These are phyloP conservation scores for Phialophora verrucosa DNA, from an alignment of 2,329 filamentous ascomycete species.

Conservation along the genomic window DNA sequence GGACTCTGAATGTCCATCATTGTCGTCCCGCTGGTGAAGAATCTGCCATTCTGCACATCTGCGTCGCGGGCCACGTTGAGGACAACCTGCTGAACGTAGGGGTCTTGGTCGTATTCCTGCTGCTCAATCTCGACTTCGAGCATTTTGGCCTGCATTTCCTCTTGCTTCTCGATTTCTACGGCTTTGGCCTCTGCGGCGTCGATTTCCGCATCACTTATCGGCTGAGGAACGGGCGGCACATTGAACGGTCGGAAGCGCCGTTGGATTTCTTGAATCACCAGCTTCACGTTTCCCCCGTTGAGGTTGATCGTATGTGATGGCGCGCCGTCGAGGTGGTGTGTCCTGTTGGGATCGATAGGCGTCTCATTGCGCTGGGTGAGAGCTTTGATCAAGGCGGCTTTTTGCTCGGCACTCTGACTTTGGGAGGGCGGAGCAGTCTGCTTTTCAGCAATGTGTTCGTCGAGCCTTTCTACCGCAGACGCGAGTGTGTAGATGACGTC, in stretches of 20 bases:
- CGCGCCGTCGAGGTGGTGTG: constrained; percentile 51
- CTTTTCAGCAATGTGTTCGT: constrained; percentile 43
- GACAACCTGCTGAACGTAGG: constrained; percentile 51
- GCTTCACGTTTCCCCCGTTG: constrained; percentile 60
- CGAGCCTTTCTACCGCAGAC: constrained; percentile 53
- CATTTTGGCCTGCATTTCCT: constrained; percentile 43
- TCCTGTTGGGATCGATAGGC: constrained; percentile 42
- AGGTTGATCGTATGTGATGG: constrained; percentile 49
- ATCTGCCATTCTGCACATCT: constrained; percentile 58
- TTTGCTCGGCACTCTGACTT: constrained; percentile 56
- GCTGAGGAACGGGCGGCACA: constrained; percentile 78
- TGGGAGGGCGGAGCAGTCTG: constrained; percentile 64
- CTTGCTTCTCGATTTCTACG: constrained; percentile 42
- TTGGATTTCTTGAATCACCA: constrained; percentile 71
- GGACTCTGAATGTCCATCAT: constrained; percentile 30
- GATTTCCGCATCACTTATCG: constrained; percentile 56
- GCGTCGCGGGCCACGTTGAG: constrained; percentile 56
- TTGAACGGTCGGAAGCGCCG: constrained; percentile 79
- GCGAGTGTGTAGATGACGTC: constrained; percentile 71
- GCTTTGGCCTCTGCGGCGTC: constrained; percentile 48
- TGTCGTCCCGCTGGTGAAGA: constrained; percentile 48
- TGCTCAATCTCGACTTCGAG: constrained; percentile 36
- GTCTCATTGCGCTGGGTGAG: constrained; percentile 49
- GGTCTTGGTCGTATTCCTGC: constrained; percentile 28
- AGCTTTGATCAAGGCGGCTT: constrained; percentile 45